A percentile compares a stretch with the other conserved stretches of the same genome.
Conservation (phyloP, 331 rosid species). For the Erythrophleum ivorense region DNA sequence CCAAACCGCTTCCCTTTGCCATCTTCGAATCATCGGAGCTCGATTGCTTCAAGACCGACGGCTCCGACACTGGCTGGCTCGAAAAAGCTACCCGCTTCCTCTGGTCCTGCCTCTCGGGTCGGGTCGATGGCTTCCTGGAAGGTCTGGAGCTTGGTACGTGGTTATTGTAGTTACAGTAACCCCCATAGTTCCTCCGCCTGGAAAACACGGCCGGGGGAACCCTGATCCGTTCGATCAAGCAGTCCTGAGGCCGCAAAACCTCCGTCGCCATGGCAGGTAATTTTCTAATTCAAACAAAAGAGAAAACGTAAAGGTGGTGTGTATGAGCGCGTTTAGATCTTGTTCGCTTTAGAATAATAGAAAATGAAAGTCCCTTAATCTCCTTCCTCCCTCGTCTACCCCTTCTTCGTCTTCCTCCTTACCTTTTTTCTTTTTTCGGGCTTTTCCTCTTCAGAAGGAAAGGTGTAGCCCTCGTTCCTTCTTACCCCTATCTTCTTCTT, state of each 20-base stretch:
- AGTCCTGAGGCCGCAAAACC: constrained; percentile 79
- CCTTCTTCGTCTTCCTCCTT: background rate
- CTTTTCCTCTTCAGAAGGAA: background rate
- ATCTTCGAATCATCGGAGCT: constrained; percentile 62
- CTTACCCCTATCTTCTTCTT: constrained; percentile 5
- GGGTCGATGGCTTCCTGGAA: constrained; percentile 48
- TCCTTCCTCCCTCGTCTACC: background rate
- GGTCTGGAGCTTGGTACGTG: constrained; percentile 42
- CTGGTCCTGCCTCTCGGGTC: constrained; percentile 49
- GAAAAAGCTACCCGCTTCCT: constrained; percentile 37
- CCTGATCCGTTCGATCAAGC: constrained; percentile 58
- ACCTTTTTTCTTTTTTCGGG: too few relatives aligned
- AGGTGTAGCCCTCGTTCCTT: background rate
- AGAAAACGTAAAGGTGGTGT: background rate
- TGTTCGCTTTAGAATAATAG: background rate
- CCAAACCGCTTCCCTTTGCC: constrained; percentile 41
- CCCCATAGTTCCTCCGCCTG: constrained; percentile 54
- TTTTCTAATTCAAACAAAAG: background rate
- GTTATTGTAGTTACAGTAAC: constrained; percentile 1
- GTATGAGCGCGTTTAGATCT: background rate
- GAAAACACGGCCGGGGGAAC: constrained; percentile 46
- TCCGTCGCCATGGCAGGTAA: constrained; percentile 73
- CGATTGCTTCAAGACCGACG: constrained; percentile 45
- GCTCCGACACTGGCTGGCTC: constrained; percentile 38
- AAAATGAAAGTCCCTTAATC: too few relatives aligned